These are phyloP conservation scores for Botrytis elliptica DNA, from an alignment of 2,329 filamentous ascomycete species.

Conservation along the genomic window DNA sequence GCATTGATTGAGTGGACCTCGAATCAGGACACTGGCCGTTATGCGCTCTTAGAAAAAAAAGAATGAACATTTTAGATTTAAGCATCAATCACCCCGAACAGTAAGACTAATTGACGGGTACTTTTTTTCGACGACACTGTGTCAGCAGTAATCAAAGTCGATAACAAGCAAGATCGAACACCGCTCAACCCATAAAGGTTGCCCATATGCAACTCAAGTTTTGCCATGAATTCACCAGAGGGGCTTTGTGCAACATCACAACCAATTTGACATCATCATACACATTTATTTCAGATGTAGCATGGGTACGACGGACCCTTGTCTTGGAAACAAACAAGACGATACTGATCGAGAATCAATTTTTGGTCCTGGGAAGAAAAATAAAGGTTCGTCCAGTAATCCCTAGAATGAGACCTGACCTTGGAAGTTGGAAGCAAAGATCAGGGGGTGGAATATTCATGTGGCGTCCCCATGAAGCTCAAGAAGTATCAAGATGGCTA, in stretches of 20 bases:
- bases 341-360: no score
- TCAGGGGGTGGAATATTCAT: neutral
- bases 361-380: neutral
- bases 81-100: neutral
- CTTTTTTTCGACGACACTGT: neutral
- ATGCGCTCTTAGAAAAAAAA: neutral
- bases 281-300: neutral
- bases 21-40: constrained; percentile 1
- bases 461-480: constrained; percentile 16
- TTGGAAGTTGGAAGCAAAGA: neutral
- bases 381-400: constrained; percentile 15
- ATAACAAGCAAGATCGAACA: neutral
- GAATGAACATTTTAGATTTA: neutral
- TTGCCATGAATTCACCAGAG: neutral
- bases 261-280: constrained; percentile 4
- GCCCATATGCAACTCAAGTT: neutral
- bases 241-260: neutral
- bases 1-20: constrained; percentile 1
- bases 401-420: neutral
- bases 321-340: constrained; percentile 3
- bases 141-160: neutral
- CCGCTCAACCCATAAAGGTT: neutral
- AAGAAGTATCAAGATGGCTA: constrained; percentile 15
- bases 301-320: neutral
- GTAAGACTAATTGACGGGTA: neutral